These are phyloP conservation scores for Brassica carinata DNA, from an alignment of 345 rosid genomes.

Conservation along the genomic window DNA sequence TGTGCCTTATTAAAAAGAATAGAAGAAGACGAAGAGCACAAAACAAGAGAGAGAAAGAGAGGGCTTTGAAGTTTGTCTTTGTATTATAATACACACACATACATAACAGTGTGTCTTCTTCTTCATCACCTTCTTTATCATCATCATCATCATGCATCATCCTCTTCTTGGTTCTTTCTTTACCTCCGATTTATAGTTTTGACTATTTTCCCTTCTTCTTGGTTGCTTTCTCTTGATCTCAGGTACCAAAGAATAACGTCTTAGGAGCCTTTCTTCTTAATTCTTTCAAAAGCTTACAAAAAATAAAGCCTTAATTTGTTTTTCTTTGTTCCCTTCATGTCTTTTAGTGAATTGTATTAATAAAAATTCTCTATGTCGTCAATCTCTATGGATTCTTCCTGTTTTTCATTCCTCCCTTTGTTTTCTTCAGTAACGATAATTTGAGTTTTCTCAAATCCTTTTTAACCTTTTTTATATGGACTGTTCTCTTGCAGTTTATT, in stretches of 20 bases:
- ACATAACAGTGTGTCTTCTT: constrained; percentile 26
- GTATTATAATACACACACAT: constrained; percentile 14
- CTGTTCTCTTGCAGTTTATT: constrained; percentile 33
- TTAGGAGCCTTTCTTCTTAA: constrained; percentile 18
- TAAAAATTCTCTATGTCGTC: constrained; percentile 38
- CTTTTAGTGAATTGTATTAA: constrained; percentile 39
- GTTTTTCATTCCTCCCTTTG: constrained; percentile 39
- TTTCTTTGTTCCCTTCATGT: constrained; percentile 36
- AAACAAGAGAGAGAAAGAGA: constrained; percentile 32
- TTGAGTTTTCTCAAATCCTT: constrained; percentile 3
- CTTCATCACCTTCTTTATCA: constrained; percentile 28
- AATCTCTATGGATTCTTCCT: constrained; percentile 42
- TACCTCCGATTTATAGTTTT: constrained; percentile 33
- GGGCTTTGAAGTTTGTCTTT: constrained; percentile 45
- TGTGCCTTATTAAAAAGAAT: constrained; percentile 21
- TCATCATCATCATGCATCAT: constrained; percentile 50
- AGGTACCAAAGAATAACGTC: constrained; percentile 11
- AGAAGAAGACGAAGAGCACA: constrained; percentile 21
- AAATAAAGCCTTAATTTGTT: constrained; percentile 29
- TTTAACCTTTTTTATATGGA: background rate
- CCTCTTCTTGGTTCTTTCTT: constrained; percentile 49
- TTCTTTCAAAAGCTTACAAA: constrained; percentile 34
- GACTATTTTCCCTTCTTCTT: constrained; percentile 16
- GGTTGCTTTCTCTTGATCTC: constrained; percentile 57
- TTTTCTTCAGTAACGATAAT: constrained; percentile 32